Conservation (phyloP, 371 early-diverging fungal species). For the Gilbertella persicaria region DNA sequence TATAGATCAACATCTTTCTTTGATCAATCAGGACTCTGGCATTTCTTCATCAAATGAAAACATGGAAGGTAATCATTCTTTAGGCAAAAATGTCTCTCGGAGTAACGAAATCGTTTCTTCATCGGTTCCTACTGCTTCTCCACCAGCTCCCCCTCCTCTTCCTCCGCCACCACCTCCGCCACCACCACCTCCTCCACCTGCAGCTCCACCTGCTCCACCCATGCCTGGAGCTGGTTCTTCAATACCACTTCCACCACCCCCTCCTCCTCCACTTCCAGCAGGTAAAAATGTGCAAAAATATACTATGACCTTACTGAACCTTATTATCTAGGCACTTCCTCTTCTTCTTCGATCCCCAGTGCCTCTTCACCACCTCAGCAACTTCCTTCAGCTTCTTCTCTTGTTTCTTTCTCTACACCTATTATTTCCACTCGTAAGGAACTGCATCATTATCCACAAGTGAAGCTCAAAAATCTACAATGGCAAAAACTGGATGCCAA, state of each 20-base stretch:
- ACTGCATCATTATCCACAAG: slow-evolving; percentile 41
- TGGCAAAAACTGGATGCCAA: slow-evolving; percentile 48
- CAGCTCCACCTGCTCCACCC: slow-evolving; percentile 8
- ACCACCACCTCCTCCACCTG: slow-evolving; percentile 2
- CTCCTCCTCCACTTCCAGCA: too few species aligned
- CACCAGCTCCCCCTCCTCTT: slow-evolving; percentile 8
- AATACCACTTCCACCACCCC: too few species aligned
- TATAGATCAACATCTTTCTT: neutral
- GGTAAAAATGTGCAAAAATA: too few species aligned
- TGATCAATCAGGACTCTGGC: neutral
- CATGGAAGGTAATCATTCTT: neutral
- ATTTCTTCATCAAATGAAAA: neutral
- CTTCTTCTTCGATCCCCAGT: neutral
- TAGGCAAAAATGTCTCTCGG: neutral
- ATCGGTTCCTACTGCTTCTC: neutral
- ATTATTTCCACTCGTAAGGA: slow-evolving; percentile 31
- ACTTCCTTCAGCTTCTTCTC: slow-evolving; percentile 2
- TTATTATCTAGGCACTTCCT: neutral
- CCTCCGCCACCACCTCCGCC: slow-evolving; percentile 27
- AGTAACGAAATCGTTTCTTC: too few species aligned
- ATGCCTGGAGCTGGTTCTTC: too few species aligned
- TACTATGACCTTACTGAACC: too few species aligned
- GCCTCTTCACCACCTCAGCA: neutral
- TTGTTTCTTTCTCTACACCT: neutral
- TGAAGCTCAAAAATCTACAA: slow-evolving; percentile 46